Evolutionary conservation across 1,284 basidiomycete species (phyloP), one percentile per base, ranked within the genome.

Genomic region (Volvariella surrecta): DNA sequence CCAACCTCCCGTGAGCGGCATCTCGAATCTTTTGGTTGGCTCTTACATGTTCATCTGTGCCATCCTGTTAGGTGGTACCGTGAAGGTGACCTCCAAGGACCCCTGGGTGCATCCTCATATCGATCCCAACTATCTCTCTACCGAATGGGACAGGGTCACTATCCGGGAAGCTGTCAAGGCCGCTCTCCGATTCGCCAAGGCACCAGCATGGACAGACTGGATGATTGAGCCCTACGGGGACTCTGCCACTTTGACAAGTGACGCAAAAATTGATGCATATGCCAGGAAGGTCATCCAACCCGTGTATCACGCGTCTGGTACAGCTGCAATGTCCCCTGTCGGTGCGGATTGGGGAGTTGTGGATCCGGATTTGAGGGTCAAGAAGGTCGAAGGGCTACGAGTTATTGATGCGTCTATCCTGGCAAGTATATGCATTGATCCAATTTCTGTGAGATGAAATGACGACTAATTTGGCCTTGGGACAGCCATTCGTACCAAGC

Each of bases 11-110:
- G 24, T 28, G 11, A 28, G 24, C 24, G 6, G 6, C 24, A 11
- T 28, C 24, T 6, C 24, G 11, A 28, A 6, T 6, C 11, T 6
- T 6, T 6, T 6, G 24, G 11, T 6, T 28, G 24, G 6, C 24
- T 6, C 24, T 6, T 28, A 6, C 6, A 6, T 28, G 24, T 6
- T 28, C 6, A 11, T 28, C 6, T 11, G 11, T 11, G 24, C 24
- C 24, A 11, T 28, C 24, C 11, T 37, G 15, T 11, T 32, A 52
- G 54, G 34, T 16, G 34, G 34, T 9, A 16, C 34, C 9, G n/a
- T n/a, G n/a, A 6, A 9, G 9, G 4, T 19, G 9, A 9, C n/a
- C 18, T 37, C 34, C n/a, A 7, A 9, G 4, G 9, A 15, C 18
- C 34, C 34, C 4, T 37, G n/a, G n/a, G 18, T 6, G 6, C 6